Evolutionary conservation across 495 filamentous ascomycete genomes (phyloP), one percentile per base, ranked within the genome.

Genomic region (Penicillium canescens): DNA sequence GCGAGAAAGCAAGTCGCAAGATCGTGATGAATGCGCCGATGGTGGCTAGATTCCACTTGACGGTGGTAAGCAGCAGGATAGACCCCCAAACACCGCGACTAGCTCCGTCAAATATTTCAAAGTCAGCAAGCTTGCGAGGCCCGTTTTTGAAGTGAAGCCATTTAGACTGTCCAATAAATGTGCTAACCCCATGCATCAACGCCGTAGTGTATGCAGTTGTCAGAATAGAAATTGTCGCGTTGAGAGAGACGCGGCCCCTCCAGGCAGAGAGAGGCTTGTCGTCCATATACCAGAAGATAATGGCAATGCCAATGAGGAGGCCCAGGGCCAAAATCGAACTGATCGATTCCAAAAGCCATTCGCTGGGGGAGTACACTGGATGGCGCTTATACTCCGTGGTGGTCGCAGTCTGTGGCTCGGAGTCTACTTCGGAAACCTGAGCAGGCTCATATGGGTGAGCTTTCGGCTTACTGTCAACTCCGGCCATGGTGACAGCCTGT

Each of bases 1-100:
- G 55, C 23, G 63, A 57, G 42, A 67, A 65, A 6, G 60, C 52
- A 39, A 72, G 57, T 23, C 56, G 55, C n/a, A 67, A 40, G 41
- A 70, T 59, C 1, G 65, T 67, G 50, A 70, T 54, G 6, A 60
- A 39, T 7, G 69, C 66, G 42, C 69, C 65, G 36, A 73, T 55
- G 1, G 67, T 62, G 26, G 63, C 61, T 3, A 69, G 33, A 51
- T 55, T 57, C 48, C 54, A 57, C 23, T 46, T 50, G 45, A 57
- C 46, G 9, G 45, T 57, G 34, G 54, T 54, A 18, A 61, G 49
- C 1, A 61, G 45, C n/a, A 50, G 59, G 1, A 76, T 48, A n/a
- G 66, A 62, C 1, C 75, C 75, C 69, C 63, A 71, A 3, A 69
- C 65, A 10, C 74, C 74, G 6, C 73, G 63, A 52, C 70, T 74